phyloP scores from a whole-genome alignment of 2,329 filamentous ascomycete species.

The Akanthomyces lecanii region DNA sequence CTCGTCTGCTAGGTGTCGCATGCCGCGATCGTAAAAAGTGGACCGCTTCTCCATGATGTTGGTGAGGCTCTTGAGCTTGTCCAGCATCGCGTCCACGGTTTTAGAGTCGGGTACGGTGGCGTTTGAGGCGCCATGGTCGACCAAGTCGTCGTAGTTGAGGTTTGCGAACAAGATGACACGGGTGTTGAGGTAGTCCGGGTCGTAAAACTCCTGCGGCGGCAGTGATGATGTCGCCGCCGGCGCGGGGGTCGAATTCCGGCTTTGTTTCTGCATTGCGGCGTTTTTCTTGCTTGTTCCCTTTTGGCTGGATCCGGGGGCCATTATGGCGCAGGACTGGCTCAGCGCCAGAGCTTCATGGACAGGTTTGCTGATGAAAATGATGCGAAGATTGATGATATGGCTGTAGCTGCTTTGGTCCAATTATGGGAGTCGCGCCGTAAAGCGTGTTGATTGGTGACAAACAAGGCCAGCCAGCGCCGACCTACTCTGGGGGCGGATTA shows the following conservation, averaged over 20 bases:
- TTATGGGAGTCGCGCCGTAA: not conserved
- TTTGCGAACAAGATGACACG: conserved; percentile 55
- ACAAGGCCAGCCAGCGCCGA: too few relatives aligned
- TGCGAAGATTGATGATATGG: conserved; percentile 3
- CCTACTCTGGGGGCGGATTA: conserved; percentile 7
- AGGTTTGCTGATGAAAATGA: conserved; percentile 4
- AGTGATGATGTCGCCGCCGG: conserved; percentile 49
- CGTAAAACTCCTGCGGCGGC: conserved; percentile 50
- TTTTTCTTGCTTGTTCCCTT: conserved; percentile 64
- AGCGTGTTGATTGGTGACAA: conserved; percentile 10
- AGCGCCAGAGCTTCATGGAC: conserved; percentile 15
- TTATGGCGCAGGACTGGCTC: conserved; percentile 27
- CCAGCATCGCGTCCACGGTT: conserved; percentile 59
- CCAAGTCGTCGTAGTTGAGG: conserved; percentile 63
- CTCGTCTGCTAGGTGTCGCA: conserved; percentile 64
- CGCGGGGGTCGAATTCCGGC: conserved; percentile 71
- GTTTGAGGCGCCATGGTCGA: conserved; percentile 57
- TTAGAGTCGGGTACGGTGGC: conserved; percentile 59
- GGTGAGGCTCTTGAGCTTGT: conserved; percentile 59
- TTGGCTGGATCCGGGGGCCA: conserved; percentile 57
- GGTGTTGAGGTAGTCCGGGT: conserved; percentile 64
- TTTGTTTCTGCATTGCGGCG: conserved; percentile 61
- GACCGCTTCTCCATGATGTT: conserved; percentile 65
- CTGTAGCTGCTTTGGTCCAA: not conserved
- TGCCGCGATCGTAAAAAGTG: conserved; percentile 65